Evolutionary conservation across 1,284 basidiomycete species (phyloP), one percentile per base, ranked within the genome.

Genomic region (Microbotryum lychnidis-dioicae): DNA sequence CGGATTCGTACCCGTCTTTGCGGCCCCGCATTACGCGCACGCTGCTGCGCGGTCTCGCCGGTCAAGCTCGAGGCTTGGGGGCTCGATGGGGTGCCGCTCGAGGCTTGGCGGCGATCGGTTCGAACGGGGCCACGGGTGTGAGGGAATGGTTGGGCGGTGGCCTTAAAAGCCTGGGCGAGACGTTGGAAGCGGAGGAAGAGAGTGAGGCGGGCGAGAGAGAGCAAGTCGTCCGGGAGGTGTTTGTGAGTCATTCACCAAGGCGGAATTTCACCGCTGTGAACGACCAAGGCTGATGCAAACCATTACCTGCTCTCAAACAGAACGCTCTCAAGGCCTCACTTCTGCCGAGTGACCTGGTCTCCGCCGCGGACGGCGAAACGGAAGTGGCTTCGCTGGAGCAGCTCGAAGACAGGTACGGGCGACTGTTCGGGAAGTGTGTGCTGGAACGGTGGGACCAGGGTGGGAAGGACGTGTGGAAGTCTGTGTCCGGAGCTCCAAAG

Each of bases 11-110:
- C 73, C 88, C 90, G 0, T 87, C 87, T 0, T 81, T 93, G 20
- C 84, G 87, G 7, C 87, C 89, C 37, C 86, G 94, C 10, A 87
- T 97, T 54, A 87, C 93, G 77, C 92, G 94, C 72, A 97, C 94
- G 0, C 82, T 98, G 7, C 80, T 93, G 8, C 82, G 92, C 16
- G 91, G 91, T 0, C 82, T 97, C 6, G 72, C 73, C 9, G 70
- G 74, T 23, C 64, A 73, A 9, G 54, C 63, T 62, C 29, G 75
- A 73, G 21, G 81, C 80, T 31, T 89, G 86, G 7, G 87, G 87
- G 16, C 81, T 87, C 59, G 89, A 89, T 69, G 65, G 75, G 91
- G 91, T 48, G 89, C 91, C 0, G 83, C 94, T 27, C 83, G 89
- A 1, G 91, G 90, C 16, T 79, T 94, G 31, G 80, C 86, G 29